phyloP scores from a whole-genome alignment of 768 basidiomycete genomes.

The Megacollybia marginata region DNA sequence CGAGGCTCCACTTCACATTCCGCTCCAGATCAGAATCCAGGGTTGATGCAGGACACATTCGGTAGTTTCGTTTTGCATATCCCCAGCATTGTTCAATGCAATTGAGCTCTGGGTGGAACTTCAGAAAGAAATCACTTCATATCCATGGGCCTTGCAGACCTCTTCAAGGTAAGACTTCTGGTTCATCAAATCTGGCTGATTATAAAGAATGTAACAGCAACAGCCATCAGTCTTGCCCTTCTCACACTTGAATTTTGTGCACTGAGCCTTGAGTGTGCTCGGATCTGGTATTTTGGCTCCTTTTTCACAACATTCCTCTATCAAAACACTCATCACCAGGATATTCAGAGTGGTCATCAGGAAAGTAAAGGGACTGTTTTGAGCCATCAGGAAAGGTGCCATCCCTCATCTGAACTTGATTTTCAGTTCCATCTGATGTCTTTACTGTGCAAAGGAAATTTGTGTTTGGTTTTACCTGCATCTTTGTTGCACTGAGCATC shows the following conservation, averaged over 20 bases:
- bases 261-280: background rate
- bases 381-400: conserved; percentile 7
- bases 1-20: conserved; percentile 16
- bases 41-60: conserved; percentile 8
- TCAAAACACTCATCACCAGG: conserved; percentile 11
- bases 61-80: conserved; percentile 21
- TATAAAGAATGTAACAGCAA: conserved; percentile 18
- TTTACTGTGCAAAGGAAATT: background rate
- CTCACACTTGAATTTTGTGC: conserved; percentile 11
- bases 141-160: conserved; percentile 12
- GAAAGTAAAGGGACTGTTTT: conserved; percentile 15
- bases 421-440: background rate
- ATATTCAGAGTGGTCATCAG: conserved; percentile 13
- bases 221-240: conserved; percentile 10
- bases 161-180: conserved; percentile 16
- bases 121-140: conserved; percentile 22
- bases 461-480: conserved; percentile 7
- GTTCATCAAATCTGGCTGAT: conserved; percentile 23
- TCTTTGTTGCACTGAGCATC: conserved; percentile 14
- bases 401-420: conserved; percentile 8
- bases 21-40: conserved; percentile 15
- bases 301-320: conserved; percentile 8
- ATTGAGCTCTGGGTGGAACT: conserved; percentile 33
- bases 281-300: background rate
- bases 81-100: conserved; percentile 32